Evolutionary conservation across 2,329 filamentous ascomycete species (phyloP).

Genomic region (Cladosporium sp.): DNA sequence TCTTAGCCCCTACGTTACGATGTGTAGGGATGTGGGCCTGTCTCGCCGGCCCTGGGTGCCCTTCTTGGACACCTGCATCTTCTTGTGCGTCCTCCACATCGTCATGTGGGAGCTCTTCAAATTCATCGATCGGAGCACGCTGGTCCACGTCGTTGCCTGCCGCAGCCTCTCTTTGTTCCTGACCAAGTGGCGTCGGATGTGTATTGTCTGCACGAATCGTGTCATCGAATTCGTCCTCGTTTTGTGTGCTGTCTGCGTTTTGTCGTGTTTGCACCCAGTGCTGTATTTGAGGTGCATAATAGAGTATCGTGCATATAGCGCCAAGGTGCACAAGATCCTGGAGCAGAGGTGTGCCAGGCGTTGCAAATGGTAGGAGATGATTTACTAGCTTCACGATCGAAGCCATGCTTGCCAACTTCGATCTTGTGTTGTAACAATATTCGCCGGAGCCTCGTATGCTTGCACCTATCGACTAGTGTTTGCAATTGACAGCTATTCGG

Average conservation of each 20-base stretch:
- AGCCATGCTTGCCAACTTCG: conserved; percentile 18
- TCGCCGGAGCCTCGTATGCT: no score
- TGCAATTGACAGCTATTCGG: no score
- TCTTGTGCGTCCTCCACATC: conserved; percentile 7
- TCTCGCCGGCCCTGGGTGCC: conserved; percentile 32
- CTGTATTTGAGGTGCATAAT: conserved; percentile 45
- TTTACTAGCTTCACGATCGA: conserved; percentile 33
- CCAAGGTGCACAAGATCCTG: conserved; percentile 46
- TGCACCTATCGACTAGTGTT: no score
- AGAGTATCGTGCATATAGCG: conserved; percentile 41
- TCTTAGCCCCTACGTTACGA: conserved; percentile 44
- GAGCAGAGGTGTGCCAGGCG: conserved; percentile 41
- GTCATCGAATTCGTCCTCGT: not conserved
- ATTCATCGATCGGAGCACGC: conserved; percentile 1
- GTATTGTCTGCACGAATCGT: not conserved
- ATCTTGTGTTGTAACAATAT: no score
- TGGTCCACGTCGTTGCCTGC: conserved; percentile 3
- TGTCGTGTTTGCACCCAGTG: conserved; percentile 27
- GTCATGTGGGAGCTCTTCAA: conserved; percentile 10
- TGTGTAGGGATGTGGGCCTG: conserved; percentile 12
- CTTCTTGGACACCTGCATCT: conserved; percentile 1
- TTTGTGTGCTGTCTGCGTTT: not conserved
- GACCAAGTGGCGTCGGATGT: not conserved
- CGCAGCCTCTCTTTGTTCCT: conserved; percentile 7
- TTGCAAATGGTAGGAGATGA: conserved; percentile 45